phyloP scores from a whole-genome alignment of 2,329 filamentous ascomycete genomes.

The Colletotrichum gigasporum region DNA sequence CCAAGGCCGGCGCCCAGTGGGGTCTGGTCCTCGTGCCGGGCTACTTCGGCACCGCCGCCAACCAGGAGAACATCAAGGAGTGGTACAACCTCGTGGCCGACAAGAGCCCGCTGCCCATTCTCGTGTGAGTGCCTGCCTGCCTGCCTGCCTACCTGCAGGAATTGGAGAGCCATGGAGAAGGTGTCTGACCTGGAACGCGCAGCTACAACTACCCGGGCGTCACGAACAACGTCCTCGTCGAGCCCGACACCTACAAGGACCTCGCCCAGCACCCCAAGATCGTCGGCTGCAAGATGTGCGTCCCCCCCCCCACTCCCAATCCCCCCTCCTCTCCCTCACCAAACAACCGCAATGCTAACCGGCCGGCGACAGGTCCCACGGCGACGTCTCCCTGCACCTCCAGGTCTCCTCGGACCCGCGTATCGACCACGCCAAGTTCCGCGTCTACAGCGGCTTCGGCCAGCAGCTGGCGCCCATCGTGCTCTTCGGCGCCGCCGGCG shows the following conservation, averaged over 20 bases:
- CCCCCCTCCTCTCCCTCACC: neutral
- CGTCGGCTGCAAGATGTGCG: conserved; percentile 71
- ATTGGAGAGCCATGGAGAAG: too few relatives aligned
- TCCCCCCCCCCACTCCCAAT: neutral
- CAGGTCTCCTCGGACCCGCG: conserved; percentile 69
- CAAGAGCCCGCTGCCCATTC: conserved; percentile 65
- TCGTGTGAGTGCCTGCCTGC: conserved; percentile 57
- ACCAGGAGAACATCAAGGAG: conserved; percentile 65
- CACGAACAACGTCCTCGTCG: conserved; percentile 69
- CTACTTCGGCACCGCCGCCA: conserved; percentile 69
- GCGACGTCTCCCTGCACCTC: conserved; percentile 70
- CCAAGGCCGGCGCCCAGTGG: conserved; percentile 67
- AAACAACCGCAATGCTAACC: neutral
- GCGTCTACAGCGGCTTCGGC: conserved; percentile 72
- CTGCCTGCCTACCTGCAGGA: neutral
- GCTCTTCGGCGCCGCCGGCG: conserved; percentile 69
- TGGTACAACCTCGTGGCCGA: conserved; percentile 72
- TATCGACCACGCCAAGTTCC: conserved; percentile 70
- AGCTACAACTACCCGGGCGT: conserved; percentile 70
- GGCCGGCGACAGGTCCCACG: conserved; percentile 62
- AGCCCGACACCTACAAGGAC: conserved; percentile 64
- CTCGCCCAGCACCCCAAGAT: conserved; percentile 72
- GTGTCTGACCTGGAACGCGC: conserved; percentile 3
- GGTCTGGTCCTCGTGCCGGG: conserved; percentile 71
- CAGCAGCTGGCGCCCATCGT: conserved; percentile 73